Conservation (phyloP, 805 yeast genomes). For the Danielozyma ontarioensis region DNA sequence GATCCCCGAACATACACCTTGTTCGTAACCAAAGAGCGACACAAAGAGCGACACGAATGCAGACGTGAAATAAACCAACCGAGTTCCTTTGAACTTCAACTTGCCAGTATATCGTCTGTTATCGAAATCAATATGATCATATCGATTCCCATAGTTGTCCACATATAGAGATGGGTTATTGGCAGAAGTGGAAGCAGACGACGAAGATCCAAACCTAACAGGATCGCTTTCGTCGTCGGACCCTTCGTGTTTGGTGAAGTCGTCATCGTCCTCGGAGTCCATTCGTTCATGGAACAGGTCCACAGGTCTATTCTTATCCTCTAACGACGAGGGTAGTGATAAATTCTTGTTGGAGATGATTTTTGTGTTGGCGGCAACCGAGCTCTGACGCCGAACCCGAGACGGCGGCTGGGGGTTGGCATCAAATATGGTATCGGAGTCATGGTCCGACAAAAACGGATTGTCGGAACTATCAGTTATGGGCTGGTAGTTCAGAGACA, state of each 20-base stretch:
- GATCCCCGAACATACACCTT: slow-evolving; percentile 89
- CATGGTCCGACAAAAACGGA: slow-evolving; percentile 1
- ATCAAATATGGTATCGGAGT: background rate
- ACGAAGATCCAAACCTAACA: slow-evolving; percentile 5
- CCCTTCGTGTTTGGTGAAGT: background rate
- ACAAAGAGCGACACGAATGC: slow-evolving; percentile 42
- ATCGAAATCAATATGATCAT: slow-evolving; percentile 34
- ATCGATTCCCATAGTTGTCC: slow-evolving; percentile 31
- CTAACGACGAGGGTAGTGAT: background rate
- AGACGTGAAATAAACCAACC: slow-evolving; percentile 39
- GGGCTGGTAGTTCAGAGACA: too few relatives aligned
- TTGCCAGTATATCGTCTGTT: slow-evolving; percentile 25
- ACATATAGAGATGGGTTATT: too few relatives aligned
- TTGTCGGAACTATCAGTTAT: slow-evolving; percentile 1
- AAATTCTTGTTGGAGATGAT: background rate
- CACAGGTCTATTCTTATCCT: slow-evolving; percentile 1
- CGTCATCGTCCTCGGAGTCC: slow-evolving; percentile 9
- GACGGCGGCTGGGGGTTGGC: background rate
- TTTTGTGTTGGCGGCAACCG: background rate
- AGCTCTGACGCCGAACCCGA: background rate
- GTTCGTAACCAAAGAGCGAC: slow-evolving; percentile 37
- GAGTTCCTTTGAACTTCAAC: slow-evolving; percentile 32
- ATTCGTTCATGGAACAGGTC: slow-evolving; percentile 6
- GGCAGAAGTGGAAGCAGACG: background rate
- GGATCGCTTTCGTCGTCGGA: slow-evolving; percentile 5